Conservation (phyloP, 2,329 filamentous ascomycete species). For the Colletotrichum sp. region DNA sequence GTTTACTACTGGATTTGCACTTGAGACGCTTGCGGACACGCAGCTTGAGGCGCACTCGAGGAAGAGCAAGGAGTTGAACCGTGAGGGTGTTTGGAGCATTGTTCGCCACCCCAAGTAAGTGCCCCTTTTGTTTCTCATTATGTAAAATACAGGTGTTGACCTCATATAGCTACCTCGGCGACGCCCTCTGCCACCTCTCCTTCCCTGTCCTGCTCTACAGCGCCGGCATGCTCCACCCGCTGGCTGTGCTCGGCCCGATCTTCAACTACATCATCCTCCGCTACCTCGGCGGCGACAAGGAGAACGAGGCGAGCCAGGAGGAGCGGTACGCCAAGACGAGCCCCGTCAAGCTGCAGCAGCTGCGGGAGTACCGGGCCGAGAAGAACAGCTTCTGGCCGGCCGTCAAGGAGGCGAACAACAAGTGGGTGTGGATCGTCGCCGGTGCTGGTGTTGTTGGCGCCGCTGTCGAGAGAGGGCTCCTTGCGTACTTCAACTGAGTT, state of each 20-base stretch:
- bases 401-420: conserved; percentile 53
- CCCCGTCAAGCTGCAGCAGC: conserved; percentile 55
- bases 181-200: conserved; percentile 61
- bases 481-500: neutral
- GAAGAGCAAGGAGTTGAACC: conserved; percentile 41
- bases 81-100: conserved; percentile 66
- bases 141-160: neutral
- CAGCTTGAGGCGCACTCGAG: conserved; percentile 54
- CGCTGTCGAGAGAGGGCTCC: conserved; percentile 41
- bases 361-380: conserved; percentile 54
- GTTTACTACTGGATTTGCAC: conserved; percentile 59
- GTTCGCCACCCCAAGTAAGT: conserved; percentile 67
- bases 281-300: conserved; percentile 59
- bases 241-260: conserved; percentile 59
- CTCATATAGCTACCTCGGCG: conserved; percentile 60
- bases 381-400: conserved; percentile 68
- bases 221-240: conserved; percentile 57
- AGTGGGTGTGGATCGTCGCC: conserved; percentile 60
- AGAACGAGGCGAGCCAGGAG: conserved; percentile 58
- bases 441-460: conserved; percentile 55
- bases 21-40: conserved; percentile 62
- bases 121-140: too few relatives aligned
- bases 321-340: conserved; percentile 56
- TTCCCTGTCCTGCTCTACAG: conserved; percentile 63
- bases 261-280: conserved; percentile 65